Evolutionary conservation across 2,329 filamentous ascomycete species (phyloP), one percentile per base, ranked within the genome.

Genomic region (Rasamsonia emersonii): DNA sequence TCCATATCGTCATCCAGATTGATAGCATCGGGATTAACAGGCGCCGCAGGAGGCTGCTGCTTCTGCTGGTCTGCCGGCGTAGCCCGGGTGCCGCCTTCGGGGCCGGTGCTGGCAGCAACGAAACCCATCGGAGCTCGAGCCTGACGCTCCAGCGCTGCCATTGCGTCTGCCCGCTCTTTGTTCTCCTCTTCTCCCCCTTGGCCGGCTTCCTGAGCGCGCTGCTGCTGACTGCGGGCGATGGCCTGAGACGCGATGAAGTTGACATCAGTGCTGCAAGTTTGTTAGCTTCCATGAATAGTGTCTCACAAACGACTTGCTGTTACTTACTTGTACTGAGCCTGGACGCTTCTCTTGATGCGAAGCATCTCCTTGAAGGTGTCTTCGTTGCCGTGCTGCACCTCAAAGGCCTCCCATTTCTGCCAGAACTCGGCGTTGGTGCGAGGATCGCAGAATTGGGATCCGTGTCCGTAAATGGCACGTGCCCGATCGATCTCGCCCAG

Each of bases 301-400:
- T 9, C 5, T n/a, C 5, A 31, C 18, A 8, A 9, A 4, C 13
- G 23, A 28, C 27, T 26, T 13, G 26, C 21, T 9, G 24, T 23
- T 27, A 62, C 68, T 52, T 71, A 76, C 72, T 96, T 96, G 70
- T 93, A 98, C 64, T 95, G 85, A 32, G 91, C 89, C 60, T 95
- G 86, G 9, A 98, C 91, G 59, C 86, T 94, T 55, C 91, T 73
- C 71, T 96, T 98, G 68, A 98, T 86, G 18, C 91, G 80, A 41
- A 96, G 70, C 91, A 98, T 98, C 58, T 98, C 91, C 67, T 94
- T 95, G 71, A 93, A 98, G 0, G 93, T 98, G 58, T 98, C 91
- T 58, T 98, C 93, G 62, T 98, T 98, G 43, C 91, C 91, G 53
- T 98, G 91, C 56, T 93, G 83, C 14, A 96, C 86, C 61, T 98